Evolutionary conservation across 2,329 filamentous ascomycete genomes (phyloP).

Genomic region (Metarhizium humberi): DNA sequence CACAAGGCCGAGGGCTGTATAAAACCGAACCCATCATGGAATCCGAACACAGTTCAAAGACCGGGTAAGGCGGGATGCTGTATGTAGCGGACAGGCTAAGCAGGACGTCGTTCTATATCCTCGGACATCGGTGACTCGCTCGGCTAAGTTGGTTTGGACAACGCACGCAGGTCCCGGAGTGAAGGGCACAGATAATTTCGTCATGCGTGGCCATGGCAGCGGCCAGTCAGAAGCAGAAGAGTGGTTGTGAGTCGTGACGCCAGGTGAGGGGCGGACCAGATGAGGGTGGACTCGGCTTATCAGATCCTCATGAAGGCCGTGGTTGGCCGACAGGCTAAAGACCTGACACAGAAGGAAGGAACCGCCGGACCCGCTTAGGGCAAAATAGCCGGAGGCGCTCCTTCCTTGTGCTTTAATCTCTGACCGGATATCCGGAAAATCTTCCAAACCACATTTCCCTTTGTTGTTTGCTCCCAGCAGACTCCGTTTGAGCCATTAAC

Average conservation of each 20-base stretch:
- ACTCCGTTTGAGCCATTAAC: too few species aligned
- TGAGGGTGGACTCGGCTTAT: background rate
- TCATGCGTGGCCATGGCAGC: background rate
- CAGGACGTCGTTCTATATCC: background rate
- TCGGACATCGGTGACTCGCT: background rate
- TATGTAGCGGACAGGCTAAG: too few species aligned
- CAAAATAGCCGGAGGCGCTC: too few species aligned
- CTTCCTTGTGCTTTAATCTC: too few species aligned
- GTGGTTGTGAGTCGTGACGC: too few species aligned
- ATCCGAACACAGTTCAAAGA: background rate
- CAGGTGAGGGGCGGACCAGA: too few species aligned
- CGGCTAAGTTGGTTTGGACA: background rate
- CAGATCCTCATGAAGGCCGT: constrained; percentile 2
- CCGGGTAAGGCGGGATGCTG: too few species aligned
- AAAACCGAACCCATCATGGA: background rate
- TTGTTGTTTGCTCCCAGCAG: too few species aligned
- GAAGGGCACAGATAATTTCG: background rate
- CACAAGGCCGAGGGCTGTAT: background rate
- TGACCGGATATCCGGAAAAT: too few species aligned
- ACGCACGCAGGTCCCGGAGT: background rate
- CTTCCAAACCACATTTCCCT: too few species aligned
- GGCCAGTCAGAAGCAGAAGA: background rate
- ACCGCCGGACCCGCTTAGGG: too few species aligned
- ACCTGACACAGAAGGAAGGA: too few species aligned
- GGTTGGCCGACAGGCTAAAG: constrained; percentile 5